Evolutionary conservation across 768 basidiomycete species (phyloP), one percentile per base, ranked within the genome.

Genomic region (Tulasnella calospora): DNA sequence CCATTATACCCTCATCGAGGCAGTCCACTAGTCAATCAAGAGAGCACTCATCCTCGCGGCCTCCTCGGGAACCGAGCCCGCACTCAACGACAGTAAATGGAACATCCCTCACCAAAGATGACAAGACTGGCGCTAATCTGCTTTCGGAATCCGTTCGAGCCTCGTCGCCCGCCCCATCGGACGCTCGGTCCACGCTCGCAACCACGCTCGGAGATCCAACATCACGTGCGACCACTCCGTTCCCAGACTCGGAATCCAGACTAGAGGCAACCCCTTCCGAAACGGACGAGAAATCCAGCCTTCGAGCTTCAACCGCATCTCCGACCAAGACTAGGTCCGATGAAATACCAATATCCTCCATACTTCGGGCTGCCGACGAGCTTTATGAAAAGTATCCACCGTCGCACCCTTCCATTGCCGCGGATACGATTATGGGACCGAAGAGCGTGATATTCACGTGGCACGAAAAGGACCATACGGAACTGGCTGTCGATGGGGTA

Each of bases 401-500:
- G 2, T 85, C 87, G 1, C 87, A 91, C 74, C 87, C 90, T 15
- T 85, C 83, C 0, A 85, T 94, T 17, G 82, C 80, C 3, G 84
- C 93, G 21, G 84, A 87, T 8, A 84, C 86, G 36, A 92, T 92
- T 71, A 90, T 95, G 88, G 94, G 94, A 12, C 92, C 92, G 0
- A 90, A 92, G 81, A 94, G 92, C 81, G 92, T 89, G 47, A 85
- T 93, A 74, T 89, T 87, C 82, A 94, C 94, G 12, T 95, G 93
- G 93, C 88, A 88, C 23, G 88, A 90, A 81, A 57, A 79, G 33
- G 46, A 72, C 33, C 44, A 78, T 36, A 23, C 35, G 46, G 30
- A 40, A 7, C 70, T 27, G 61, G 5, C 30, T 27, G 61, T 12
- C 2, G 27, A 67, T 13, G n/a, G 30, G 3, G 38, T 3, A 44